Conservation (phyloP, 495 filamentous ascomycete species). For the Penicillium bovifimosum region DNA sequence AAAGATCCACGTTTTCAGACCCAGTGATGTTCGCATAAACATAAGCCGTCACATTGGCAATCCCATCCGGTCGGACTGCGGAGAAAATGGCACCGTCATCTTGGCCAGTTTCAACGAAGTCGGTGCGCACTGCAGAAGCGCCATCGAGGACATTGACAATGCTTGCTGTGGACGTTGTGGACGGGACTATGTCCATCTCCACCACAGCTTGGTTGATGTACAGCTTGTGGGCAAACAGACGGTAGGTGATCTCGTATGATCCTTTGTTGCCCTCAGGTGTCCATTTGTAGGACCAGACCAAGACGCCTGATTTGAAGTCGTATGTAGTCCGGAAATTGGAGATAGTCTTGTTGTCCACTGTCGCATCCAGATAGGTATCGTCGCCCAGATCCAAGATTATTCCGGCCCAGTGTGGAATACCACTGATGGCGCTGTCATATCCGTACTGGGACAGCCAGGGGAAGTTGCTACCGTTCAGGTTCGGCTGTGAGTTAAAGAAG, state of each 20-base stretch:
- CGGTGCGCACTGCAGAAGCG: slow-evolving; percentile 51
- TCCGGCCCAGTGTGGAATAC: slow-evolving; percentile 65
- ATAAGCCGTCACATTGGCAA: slow-evolving; percentile 54
- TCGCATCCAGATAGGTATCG: slow-evolving; percentile 53
- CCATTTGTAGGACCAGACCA: slow-evolving; percentile 65
- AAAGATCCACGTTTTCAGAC: slow-evolving; percentile 42
- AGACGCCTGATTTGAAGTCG: slow-evolving; percentile 56
- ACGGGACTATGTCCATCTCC: slow-evolving; percentile 49
- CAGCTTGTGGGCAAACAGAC: slow-evolving; percentile 57
- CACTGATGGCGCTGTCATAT: slow-evolving; percentile 66
- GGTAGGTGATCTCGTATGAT: slow-evolving; percentile 52
- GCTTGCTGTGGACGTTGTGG: slow-evolving; percentile 39
- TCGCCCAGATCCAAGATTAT: slow-evolving; percentile 54
- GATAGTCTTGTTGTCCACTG: slow-evolving; percentile 54
- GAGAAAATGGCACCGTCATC: slow-evolving; percentile 49
- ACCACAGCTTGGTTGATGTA: slow-evolving; percentile 59
- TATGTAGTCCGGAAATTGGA: slow-evolving; percentile 57
- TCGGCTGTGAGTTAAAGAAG: slow-evolving; percentile 62
- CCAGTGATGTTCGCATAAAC: slow-evolving; percentile 47
- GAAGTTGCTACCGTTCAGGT: slow-evolving; percentile 62
- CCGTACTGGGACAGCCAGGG: slow-evolving; percentile 68
- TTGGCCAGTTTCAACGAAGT: slow-evolving; percentile 47
- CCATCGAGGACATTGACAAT: slow-evolving; percentile 58
- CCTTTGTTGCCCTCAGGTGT: slow-evolving; percentile 45
- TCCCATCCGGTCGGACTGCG: slow-evolving; percentile 50